Percentiles rank a stretch among this genome's conserved stretches.
phyloP scores from a whole-genome alignment of 345 rosid genomes.

The Gossypium stocksii region DNA sequence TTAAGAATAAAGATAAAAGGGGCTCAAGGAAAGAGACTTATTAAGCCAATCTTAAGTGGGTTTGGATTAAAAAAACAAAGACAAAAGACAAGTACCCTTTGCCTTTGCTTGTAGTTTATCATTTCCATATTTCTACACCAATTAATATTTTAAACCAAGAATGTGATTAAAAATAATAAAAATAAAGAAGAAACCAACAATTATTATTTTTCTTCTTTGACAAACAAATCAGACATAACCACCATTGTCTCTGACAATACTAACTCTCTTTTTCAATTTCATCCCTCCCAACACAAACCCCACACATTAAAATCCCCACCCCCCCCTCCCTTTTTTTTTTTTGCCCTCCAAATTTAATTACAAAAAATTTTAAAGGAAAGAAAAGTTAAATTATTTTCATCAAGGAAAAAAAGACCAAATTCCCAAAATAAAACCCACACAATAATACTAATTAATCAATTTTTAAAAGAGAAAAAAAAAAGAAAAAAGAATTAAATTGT shows the following conservation, averaged over 20 bases:
- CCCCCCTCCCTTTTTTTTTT: not conserved
- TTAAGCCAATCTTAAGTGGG: not conserved
- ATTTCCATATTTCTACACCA: not conserved
- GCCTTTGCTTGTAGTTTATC: not conserved
- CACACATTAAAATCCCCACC: conserved; percentile 8
- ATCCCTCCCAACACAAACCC: conserved; percentile 12
- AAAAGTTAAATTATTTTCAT: not conserved
- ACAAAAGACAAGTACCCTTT: not conserved
- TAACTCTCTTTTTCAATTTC: conserved; percentile 7
- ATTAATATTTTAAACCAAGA: not conserved
- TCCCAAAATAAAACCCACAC: conserved; percentile 2
- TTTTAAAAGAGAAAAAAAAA: not conserved
- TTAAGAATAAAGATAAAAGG: too few relatives aligned
- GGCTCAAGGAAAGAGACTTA: too few relatives aligned
- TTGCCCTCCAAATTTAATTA: conserved; percentile 15
- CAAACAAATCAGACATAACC: conserved; percentile 13
- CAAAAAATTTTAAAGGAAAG: not conserved
- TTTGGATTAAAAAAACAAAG: not conserved
- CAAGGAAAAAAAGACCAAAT: not conserved
- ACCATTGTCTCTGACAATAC: conserved; percentile 14
- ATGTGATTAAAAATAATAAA: not conserved
- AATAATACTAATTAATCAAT: not conserved
- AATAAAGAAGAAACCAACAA: not conserved
- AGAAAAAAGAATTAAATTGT: conserved; percentile 2
- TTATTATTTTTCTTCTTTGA: not conserved